Conservation (phyloP, 2,329 filamentous ascomycete genomes). For the Pseudogymnoascus sp. region DNA sequence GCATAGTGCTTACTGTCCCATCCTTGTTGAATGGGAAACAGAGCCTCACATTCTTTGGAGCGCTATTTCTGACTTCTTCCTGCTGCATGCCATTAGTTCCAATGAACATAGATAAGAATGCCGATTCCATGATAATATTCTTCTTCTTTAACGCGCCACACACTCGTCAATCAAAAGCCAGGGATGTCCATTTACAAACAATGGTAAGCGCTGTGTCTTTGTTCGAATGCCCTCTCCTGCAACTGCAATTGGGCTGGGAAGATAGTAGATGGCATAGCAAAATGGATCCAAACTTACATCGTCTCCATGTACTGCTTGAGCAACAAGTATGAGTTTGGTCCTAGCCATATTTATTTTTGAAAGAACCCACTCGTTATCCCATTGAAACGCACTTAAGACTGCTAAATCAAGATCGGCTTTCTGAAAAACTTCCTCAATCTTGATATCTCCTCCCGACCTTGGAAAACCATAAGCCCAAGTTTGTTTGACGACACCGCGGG, state of each 20-base stretch:
- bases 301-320: slow-evolving; percentile 45
- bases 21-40: slow-evolving; percentile 76
- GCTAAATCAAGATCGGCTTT: slow-evolving; percentile 64
- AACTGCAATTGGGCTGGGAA: not conserved
- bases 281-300: slow-evolving; percentile 37
- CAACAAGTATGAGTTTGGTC: slow-evolving; percentile 57
- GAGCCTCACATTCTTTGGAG: slow-evolving; percentile 53
- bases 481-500: slow-evolving; percentile 63
- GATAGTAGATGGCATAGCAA: not conserved
- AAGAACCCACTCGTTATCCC: slow-evolving; percentile 74
- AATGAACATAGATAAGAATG: not conserved
- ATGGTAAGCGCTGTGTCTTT: not conserved
- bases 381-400: slow-evolving; percentile 79
- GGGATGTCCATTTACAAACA: not conserved
- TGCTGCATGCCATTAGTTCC: slow-evolving; percentile 34
- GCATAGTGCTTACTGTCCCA: slow-evolving; percentile 67
- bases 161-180: not conserved
- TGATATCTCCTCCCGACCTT: slow-evolving; percentile 64
- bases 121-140: not conserved
- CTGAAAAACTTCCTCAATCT: slow-evolving; percentile 79
- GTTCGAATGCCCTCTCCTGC: slow-evolving; percentile 35
- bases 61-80: slow-evolving; percentile 41
- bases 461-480: slow-evolving; percentile 65
- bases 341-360: slow-evolving; percentile 56
- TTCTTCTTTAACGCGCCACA: not conserved